phyloP scores from a whole-genome alignment of 2,329 filamentous ascomycete genomes.

The Botrytis galanthina region DNA sequence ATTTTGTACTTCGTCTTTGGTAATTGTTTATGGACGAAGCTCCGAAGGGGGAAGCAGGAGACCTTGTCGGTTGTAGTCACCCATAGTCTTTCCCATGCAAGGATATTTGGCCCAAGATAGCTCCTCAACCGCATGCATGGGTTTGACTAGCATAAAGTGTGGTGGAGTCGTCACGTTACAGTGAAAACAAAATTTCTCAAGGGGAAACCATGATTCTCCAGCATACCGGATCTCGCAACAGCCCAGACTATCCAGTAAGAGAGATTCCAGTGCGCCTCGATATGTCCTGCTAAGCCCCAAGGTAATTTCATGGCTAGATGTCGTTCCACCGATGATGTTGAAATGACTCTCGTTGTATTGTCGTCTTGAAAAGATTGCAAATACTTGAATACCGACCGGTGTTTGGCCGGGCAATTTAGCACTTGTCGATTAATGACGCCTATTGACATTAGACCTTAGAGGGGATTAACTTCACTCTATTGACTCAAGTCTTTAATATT shows the following conservation, averaged over 20 bases:
- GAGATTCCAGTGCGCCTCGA: neutral
- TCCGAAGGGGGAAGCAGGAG: neutral
- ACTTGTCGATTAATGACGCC: neutral
- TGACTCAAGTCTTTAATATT: neutral
- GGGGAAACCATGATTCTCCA: constrained; percentile 1
- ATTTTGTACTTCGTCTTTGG: neutral
- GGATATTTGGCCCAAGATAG: neutral
- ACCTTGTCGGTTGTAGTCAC: neutral
- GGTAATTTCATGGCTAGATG: neutral
- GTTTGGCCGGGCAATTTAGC: neutral
- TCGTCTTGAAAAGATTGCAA: neutral
- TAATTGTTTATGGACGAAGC: neutral
- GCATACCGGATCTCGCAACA: neutral
- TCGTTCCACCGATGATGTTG: neutral
- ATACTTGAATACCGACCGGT: neutral
- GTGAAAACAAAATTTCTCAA: constrained; percentile 2
- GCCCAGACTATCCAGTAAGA: neutral
- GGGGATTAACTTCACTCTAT: neutral
- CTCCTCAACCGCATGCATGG: neutral
- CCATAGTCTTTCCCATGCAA: neutral
- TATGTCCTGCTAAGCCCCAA: neutral
- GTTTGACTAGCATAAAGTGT: neutral
- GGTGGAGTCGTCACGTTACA: constrained; percentile 6
- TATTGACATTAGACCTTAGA: neutral
- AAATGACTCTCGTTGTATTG: neutral